Percentiles rank a stretch among this genome's conserved stretches.
phyloP scores from a whole-genome alignment of 2,329 filamentous ascomycete species.

The Colletotrichum sp. region DNA sequence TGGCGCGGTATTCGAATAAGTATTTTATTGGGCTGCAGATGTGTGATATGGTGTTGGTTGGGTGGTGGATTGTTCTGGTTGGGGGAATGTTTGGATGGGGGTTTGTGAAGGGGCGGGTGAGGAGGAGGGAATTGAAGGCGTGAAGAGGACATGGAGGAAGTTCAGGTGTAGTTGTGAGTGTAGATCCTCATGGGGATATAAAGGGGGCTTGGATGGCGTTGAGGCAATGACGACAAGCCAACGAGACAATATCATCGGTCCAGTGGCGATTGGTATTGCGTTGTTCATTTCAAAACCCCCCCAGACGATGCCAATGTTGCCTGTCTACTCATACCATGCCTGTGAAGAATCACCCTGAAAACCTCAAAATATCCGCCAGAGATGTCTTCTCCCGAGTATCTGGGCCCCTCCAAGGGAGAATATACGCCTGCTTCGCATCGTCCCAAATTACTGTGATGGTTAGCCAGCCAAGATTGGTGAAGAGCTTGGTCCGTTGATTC shows the following conservation, averaged over 20 bases:
- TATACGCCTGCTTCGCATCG: too few species aligned
- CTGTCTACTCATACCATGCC: not conserved
- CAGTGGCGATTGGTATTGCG: too few species aligned
- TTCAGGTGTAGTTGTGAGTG: not conserved
- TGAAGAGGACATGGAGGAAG: not conserved
- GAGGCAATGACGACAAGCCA: not conserved
- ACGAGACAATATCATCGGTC: too few species aligned
- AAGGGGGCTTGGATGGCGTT: not conserved
- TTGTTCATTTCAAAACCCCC: too few species aligned
- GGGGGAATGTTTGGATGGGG: not conserved
- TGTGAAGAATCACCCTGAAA: accelerated
- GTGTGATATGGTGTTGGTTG: conserved; percentile 36
- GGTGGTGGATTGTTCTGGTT: conserved; percentile 20
- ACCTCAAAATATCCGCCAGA: not conserved
- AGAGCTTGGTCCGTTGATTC: accelerated
- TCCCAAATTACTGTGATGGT: accelerated
- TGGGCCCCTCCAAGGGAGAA: too few species aligned
- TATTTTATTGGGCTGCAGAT: conserved; percentile 44
- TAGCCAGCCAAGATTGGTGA: accelerated
- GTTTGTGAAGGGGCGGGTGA: too few species aligned
- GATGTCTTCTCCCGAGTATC: too few species aligned
- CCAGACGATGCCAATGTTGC: not conserved
- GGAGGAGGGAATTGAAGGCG: not conserved
- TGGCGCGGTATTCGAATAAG: conserved; percentile 38
- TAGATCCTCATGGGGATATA: not conserved